Conservation (phyloP, 441 rosid genomes). For the Viola pubescens region DNA sequence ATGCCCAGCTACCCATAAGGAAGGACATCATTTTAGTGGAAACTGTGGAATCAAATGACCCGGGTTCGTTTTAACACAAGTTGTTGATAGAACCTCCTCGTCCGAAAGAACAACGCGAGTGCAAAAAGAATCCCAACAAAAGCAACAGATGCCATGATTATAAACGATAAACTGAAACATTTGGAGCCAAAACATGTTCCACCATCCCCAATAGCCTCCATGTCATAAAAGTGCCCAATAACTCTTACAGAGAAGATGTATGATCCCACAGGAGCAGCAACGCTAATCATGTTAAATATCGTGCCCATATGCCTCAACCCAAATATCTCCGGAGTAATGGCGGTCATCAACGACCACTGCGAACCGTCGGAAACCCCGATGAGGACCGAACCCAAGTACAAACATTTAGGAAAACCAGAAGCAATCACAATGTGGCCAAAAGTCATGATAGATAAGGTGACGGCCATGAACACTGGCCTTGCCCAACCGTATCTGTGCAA, state of each 20-base stretch:
- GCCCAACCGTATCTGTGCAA: slow-evolving; percentile 48
- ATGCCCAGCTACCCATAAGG: too few relatives aligned
- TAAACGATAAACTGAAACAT: slow-evolving; percentile 65
- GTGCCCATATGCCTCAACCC: slow-evolving; percentile 71
- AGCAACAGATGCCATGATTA: slow-evolving; percentile 56
- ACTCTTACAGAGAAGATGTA: slow-evolving; percentile 57
- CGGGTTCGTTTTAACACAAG: slow-evolving; percentile 21
- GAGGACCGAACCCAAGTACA: slow-evolving; percentile 49
- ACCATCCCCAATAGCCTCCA: slow-evolving; percentile 23
- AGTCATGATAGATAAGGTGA: slow-evolving; percentile 40
- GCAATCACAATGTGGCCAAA: slow-evolving; percentile 56
- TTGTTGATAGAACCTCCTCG: slow-evolving; percentile 46
- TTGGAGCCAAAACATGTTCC: slow-evolving; percentile 44
- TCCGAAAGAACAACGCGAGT: slow-evolving; percentile 42
- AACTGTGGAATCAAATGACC: too few relatives aligned
- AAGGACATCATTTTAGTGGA: too few relatives aligned
- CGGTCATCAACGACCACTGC: slow-evolving; percentile 72
- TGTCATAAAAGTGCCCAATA: slow-evolving; percentile 49
- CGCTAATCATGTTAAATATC: slow-evolving; percentile 57
- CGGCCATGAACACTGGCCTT: slow-evolving; percentile 51
- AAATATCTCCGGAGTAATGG: slow-evolving; percentile 55
- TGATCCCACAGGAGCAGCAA: slow-evolving; percentile 68
- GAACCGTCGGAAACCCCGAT: slow-evolving; percentile 68
- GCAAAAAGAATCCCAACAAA: slow-evolving; percentile 54
- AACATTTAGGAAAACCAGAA: slow-evolving; percentile 39